Percentiles rank a stretch among this genome's conserved stretches.
phyloP scores from a whole-genome alignment of 2,329 filamentous ascomycete species.

The Curvularia eragrostidis region DNA sequence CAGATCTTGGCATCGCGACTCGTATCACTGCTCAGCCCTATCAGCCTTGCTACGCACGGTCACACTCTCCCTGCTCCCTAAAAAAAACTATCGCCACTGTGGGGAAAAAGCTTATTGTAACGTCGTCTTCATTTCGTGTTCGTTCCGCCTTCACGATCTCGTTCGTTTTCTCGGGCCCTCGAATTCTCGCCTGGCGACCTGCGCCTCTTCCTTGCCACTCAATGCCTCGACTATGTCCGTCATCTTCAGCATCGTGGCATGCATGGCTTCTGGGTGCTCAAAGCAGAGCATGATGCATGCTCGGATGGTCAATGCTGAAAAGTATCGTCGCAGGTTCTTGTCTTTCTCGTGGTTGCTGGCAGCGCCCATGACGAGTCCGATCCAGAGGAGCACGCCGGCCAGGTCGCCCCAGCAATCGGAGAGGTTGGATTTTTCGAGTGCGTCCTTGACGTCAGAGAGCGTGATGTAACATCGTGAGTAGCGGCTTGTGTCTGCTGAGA shows the following conservation, averaged over 20 bases:
- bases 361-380: conserved; percentile 43
- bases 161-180: conserved; percentile 24
- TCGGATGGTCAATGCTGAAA: conserved; percentile 40
- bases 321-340: conserved; percentile 38
- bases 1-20: background rate
- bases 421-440: conserved; percentile 41
- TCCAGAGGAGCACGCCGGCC: conserved; percentile 49
- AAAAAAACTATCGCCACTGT: too few species aligned
- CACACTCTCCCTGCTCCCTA: background rate
- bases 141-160: conserved; percentile 1
- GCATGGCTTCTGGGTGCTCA: conserved; percentile 43
- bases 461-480: conserved; percentile 17
- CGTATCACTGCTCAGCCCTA: background rate
- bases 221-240: conserved; percentile 31
- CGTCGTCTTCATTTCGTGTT: conserved; percentile 6
- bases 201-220: conserved; percentile 2
- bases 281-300: conserved; percentile 46
- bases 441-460: conserved; percentile 31
- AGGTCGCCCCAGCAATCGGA: conserved; percentile 47
- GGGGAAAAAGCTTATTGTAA: conserved; percentile 25
- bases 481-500: conserved; percentile 13
- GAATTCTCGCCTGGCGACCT: conserved; percentile 3
- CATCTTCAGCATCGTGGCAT: conserved; percentile 40
- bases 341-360: conserved; percentile 35
- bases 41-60: background rate